phyloP scores from a whole-genome alignment of 1,139 yeast species.

The Geotrichum carabidarum region DNA sequence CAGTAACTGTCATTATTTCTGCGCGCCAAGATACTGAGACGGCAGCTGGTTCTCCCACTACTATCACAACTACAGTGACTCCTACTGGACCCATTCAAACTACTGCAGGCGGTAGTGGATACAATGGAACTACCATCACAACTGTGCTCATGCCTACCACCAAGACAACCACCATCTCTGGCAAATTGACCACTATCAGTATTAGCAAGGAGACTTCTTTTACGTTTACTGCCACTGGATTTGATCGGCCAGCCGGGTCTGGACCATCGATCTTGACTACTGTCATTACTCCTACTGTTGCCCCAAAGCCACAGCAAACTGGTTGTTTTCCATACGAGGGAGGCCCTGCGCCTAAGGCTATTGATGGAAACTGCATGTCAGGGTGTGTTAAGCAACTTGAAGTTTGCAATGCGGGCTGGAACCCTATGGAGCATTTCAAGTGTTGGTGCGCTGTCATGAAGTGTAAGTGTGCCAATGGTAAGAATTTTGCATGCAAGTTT shows the following conservation, averaged over 20 bases:
- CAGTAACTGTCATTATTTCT: slow-evolving; percentile 20
- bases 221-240: slow-evolving; percentile 1
- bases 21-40: slow-evolving; percentile 14
- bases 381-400: slow-evolving; percentile 26
- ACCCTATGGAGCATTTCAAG: slow-evolving; percentile 17
- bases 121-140: slow-evolving; percentile 4
- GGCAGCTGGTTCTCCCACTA: neutral
- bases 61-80: slow-evolving; percentile 12
- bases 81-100: slow-evolving; percentile 5
- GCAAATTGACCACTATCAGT: neutral
- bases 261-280: neutral
- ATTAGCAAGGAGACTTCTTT: neutral
- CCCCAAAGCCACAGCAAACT: neutral
- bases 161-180: neutral
- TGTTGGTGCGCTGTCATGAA: slow-evolving; percentile 25
- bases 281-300: slow-evolving; percentile 9
- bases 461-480: slow-evolving; percentile 31
- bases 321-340: slow-evolving; percentile 22
- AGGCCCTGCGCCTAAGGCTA: slow-evolving; percentile 20
- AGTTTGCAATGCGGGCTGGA: slow-evolving; percentile 20
- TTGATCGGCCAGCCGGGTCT: neutral
- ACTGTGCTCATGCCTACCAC: slow-evolving; percentile 1
- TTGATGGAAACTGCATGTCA: slow-evolving; percentile 26
- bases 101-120: slow-evolving; percentile 5
- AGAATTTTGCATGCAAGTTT: slow-evolving; percentile 16